Percentiles rank a stretch among this genome's conserved stretches.
phyloP scores from a whole-genome alignment of 306 rosid genomes.

The Trifolium subterraneum region DNA sequence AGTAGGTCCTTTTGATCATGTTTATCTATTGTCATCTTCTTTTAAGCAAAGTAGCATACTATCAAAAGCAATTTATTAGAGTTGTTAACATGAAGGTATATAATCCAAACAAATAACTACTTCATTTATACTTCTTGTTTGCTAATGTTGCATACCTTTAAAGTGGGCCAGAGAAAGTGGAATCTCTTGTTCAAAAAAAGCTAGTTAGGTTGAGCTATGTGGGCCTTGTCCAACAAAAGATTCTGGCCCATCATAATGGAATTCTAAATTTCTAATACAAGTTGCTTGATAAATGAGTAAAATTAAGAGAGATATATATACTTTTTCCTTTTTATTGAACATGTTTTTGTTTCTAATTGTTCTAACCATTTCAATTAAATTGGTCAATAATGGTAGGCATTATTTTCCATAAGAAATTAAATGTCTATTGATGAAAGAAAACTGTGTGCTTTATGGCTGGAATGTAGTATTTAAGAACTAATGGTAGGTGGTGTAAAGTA shows the following conservation, averaged over 20 bases:
- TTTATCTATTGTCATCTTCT: slow-evolving; percentile 20
- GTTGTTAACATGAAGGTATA: slow-evolving; percentile 24
- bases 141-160: slow-evolving; percentile 11
- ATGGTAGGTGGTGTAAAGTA: slow-evolving; percentile 44
- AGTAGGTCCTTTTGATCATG: slow-evolving; percentile 46
- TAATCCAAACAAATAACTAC: slow-evolving; percentile 35
- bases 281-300: slow-evolving; percentile 42
- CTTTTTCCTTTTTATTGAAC: slow-evolving; percentile 28
- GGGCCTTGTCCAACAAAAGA: slow-evolving; percentile 38
- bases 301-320: slow-evolving; percentile 10
- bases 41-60: slow-evolving; percentile 41
- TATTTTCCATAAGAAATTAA: slow-evolving; percentile 13
- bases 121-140: slow-evolving; percentile 4
- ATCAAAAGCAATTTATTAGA: slow-evolving; percentile 36
- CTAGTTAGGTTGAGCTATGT: slow-evolving; percentile 35
- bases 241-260: slow-evolving; percentile 41
- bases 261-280: slow-evolving; percentile 30
- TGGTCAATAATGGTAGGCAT: slow-evolving; percentile 47
- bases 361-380: slow-evolving; percentile 22
- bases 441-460: slow-evolving; percentile 10
- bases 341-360: slow-evolving; percentile 19
- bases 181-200: slow-evolving; percentile 32
- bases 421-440: slow-evolving; percentile 39
- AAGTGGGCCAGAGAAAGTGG: slow-evolving; percentile 39
- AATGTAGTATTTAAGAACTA: background rate